A percentile compares a stretch with the other conserved stretches of the same genome.
Evolutionary conservation across 768 basidiomycete species (phyloP).

Genomic region (Rhizopogon sp.): DNA sequence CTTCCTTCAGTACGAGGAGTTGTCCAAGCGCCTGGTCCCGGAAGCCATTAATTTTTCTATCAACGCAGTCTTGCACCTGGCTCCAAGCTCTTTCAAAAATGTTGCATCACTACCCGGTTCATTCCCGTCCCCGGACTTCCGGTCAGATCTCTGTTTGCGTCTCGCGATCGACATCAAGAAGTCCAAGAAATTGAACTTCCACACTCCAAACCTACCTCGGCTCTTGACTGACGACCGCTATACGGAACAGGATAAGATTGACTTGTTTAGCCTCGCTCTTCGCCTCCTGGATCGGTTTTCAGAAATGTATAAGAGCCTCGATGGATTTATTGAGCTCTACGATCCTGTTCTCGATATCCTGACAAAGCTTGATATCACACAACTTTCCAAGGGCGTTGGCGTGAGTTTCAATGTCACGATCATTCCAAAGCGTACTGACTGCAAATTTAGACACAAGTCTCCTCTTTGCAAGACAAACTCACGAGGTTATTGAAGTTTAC

Average conservation of each 20-base stretch:
- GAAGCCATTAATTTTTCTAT: constrained; percentile 83
- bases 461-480: constrained; percentile 44
- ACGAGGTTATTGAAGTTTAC: constrained; percentile 69
- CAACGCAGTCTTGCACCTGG: constrained; percentile 66
- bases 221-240: constrained; percentile 30
- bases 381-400: constrained; percentile 47
- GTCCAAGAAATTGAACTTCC: constrained; percentile 33
- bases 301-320: constrained; percentile 70
- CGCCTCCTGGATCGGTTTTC: constrained; percentile 64
- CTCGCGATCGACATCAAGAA: constrained; percentile 36
- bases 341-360: constrained; percentile 60
- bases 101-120: constrained; percentile 52
- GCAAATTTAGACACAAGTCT: constrained; percentile 34
- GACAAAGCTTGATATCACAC: constrained; percentile 40
- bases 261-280: constrained; percentile 61
- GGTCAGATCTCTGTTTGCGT: constrained; percentile 37
- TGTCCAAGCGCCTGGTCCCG: constrained; percentile 85
- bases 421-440: not conserved
- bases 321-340: constrained; percentile 84
- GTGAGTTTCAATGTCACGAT: constrained; percentile 32
- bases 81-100: constrained; percentile 52
- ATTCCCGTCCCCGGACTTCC: constrained; percentile 72
- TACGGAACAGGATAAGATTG: constrained; percentile 63
- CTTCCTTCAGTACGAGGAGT: constrained; percentile 75
- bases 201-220: constrained; percentile 42